These are phyloP conservation scores for Nakazawaea ishiwadae DNA, from an alignment of 805 yeast genomes.

Conservation along the genomic window DNA sequence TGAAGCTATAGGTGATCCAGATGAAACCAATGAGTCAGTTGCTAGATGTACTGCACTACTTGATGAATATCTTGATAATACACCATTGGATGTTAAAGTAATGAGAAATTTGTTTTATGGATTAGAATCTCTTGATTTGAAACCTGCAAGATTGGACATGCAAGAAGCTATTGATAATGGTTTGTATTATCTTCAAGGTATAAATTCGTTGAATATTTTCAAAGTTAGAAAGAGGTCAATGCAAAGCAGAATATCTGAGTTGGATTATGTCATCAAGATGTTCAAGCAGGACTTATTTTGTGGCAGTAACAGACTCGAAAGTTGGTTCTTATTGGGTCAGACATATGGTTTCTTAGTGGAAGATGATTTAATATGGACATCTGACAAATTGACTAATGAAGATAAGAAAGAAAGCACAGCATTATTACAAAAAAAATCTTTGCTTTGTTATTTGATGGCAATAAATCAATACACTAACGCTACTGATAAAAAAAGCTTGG, in stretches of 20 bases:
- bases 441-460: conserved; percentile 75
- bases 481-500: conserved; percentile 16
- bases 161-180: conserved; percentile 45
- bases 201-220: conserved; percentile 63
- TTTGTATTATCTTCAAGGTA: conserved; percentile 65
- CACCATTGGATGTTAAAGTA: conserved; percentile 36
- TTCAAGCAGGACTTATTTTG: conserved; percentile 63
- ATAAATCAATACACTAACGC: conserved; percentile 34
- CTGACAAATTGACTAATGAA: conserved; percentile 65
- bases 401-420: conserved; percentile 64
- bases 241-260: conserved; percentile 78
- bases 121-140: conserved; percentile 23
- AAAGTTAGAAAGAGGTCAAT: conserved; percentile 66
- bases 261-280: conserved; percentile 67
- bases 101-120: conserved; percentile 54
- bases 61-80: conserved; percentile 41
- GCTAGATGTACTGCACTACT: conserved; percentile 41
- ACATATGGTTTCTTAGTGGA: conserved; percentile 76
- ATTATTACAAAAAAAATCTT: conserved; percentile 58
- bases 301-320: conserved; percentile 67
- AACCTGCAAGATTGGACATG: conserved; percentile 25
- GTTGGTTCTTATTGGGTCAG: conserved; percentile 83
- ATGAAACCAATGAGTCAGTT: conserved; percentile 36
- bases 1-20: conserved; percentile 68
- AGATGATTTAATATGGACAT: conserved; percentile 88